Base-by-base conservation (phyloP, 768 basidiomycete genomes). In the Lentinula boryana region DNA sequence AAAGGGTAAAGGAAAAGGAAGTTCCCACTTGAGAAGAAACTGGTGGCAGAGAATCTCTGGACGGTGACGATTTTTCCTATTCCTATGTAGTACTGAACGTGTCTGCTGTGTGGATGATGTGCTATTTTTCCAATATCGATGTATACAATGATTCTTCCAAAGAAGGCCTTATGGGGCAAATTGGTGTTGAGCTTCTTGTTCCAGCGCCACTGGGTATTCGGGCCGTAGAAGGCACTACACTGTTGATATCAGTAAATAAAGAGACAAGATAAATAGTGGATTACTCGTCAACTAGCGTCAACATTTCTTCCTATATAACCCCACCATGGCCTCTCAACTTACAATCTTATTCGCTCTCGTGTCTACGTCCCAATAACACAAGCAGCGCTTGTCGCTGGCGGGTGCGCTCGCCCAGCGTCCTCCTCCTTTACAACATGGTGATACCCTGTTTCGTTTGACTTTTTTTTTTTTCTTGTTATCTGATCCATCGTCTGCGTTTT, bases 301-400 rank as follows among this genome's bases (percentile, higher is more conserved):
- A 48, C 57, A 43, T 49, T 46, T 32, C 32, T 36, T 23, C 32
- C 33, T 48, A 16, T 51, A 33, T 48, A 58, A 58, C 57, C 57
- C 57, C 57, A 48, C 44, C 32, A 58, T 58, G 57, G 44, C 35
- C 32, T 35, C 23, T 18, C 32, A 33, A 23, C 5, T 36, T 0
- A 40, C 36, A 7, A n/a, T 13, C 50, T 41, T 31, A 23, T 52
- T 38, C 38, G 16, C 21, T n/a, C 23, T 52, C 21, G 58, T 41
- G 58, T 38, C 40, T 32, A 44, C 46, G 36, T 43, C 49, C 68
- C 80, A 84, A 80, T 80, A 83, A 79, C 81, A 72, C 75, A 74
- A 73, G 74, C 75, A 75, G 75, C 67, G 70, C 69, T 69, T 76
- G 80, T 84, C 80, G 82, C 82, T 84, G 85, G 79, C 79, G 82